A percentile compares a stretch with the other conserved stretches of the same genome.
phyloP scores from a whole-genome alignment of 345 rosid genomes.

The Salix koriyanagi region DNA sequence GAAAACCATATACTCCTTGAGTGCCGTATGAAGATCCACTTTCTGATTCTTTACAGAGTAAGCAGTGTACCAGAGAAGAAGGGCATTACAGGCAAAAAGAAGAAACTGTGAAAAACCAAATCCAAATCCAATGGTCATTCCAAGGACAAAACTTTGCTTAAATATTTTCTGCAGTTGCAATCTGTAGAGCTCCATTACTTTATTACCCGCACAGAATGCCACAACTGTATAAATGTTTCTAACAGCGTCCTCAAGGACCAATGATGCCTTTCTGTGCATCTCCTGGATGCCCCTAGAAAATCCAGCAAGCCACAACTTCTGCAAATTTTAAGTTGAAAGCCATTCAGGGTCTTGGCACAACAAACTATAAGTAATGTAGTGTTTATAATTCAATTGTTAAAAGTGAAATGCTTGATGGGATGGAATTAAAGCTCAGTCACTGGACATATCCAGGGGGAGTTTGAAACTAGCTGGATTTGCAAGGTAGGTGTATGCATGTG shows the following conservation, averaged over 20 bases:
- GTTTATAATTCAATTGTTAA: background rate
- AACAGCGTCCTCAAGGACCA: conserved; percentile 99
- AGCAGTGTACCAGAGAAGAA: conserved; percentile 95
- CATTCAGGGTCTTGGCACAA: conserved; percentile 5
- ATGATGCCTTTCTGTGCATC: conserved; percentile 97
- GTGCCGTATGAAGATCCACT: conserved; percentile 61
- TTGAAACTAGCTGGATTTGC: background rate
- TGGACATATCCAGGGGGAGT: background rate
- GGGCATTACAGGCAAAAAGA: conserved; percentile 97
- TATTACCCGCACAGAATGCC: conserved; percentile 97
- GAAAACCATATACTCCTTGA: conserved; percentile 94
- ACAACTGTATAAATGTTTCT: conserved; percentile 99
- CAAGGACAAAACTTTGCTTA: conserved; percentile 81
- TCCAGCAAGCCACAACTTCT: conserved; percentile 99
- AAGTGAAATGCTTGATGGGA: background rate
- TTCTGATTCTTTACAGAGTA: conserved; percentile 43
- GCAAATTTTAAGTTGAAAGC: conserved; percentile 27
- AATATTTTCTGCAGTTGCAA: conserved; percentile 77
- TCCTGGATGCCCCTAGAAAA: conserved; percentile 99
- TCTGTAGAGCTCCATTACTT: conserved; percentile 97
- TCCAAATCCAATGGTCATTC: conserved; percentile 91
- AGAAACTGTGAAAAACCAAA: conserved; percentile 99
- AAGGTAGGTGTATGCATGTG: background rate
- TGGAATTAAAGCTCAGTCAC: background rate
- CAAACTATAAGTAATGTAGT: background rate